Percentiles rank a stretch among this genome's conserved stretches.
Evolutionary conservation across 2,329 filamentous ascomycete genomes (phyloP).

Genomic region (Ophiostoma himal-ulmi): DNA sequence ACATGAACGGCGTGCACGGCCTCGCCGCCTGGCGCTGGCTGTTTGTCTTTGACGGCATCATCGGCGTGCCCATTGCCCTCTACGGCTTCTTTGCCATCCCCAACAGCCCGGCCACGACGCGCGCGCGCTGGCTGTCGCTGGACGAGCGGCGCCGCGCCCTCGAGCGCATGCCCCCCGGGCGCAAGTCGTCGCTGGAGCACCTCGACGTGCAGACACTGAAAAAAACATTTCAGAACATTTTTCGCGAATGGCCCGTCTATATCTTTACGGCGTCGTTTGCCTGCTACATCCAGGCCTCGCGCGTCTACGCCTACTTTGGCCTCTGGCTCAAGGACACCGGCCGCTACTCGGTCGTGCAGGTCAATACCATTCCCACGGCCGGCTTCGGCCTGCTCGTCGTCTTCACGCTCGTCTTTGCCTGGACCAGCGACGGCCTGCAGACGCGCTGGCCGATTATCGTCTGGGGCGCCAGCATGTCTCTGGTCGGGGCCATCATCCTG

Average conservation of each 20-base stretch:
- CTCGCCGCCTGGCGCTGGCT: conserved; percentile 38
- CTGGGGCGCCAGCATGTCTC: conserved; percentile 17
- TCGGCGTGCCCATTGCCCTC: conserved; percentile 27
- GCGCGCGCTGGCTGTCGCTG: conserved; percentile 22
- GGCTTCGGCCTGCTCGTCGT: conserved; percentile 33
- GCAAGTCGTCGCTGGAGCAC: no score
- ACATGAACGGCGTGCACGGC: conserved; percentile 33
- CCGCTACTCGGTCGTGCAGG: conserved; percentile 40
- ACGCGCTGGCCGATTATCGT: conserved; percentile 47
- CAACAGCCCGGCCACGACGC: conserved; percentile 22
- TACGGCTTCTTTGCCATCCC: conserved; percentile 29
- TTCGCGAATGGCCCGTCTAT: conserved; percentile 24
- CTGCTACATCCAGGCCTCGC: conserved; percentile 23
- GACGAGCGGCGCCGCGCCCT: conserved; percentile 18
- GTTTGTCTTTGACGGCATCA: conserved; percentile 37
- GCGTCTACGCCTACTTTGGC: conserved; percentile 25
- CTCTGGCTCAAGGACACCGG: conserved; percentile 30
- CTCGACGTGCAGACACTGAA: no score
- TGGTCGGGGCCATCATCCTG: not conserved
- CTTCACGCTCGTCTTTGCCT: conserved; percentile 46
- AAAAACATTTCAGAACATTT: not conserved
- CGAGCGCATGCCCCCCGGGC: conserved; percentile 16
- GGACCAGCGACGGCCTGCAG: conserved; percentile 46
- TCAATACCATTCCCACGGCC: conserved; percentile 42
- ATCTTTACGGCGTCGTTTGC: conserved; percentile 22